Evolutionary conservation across 2,329 filamentous ascomycete species (phyloP), one percentile per base, ranked within the genome.

Genomic region (Fusarium nisikadoi): DNA sequence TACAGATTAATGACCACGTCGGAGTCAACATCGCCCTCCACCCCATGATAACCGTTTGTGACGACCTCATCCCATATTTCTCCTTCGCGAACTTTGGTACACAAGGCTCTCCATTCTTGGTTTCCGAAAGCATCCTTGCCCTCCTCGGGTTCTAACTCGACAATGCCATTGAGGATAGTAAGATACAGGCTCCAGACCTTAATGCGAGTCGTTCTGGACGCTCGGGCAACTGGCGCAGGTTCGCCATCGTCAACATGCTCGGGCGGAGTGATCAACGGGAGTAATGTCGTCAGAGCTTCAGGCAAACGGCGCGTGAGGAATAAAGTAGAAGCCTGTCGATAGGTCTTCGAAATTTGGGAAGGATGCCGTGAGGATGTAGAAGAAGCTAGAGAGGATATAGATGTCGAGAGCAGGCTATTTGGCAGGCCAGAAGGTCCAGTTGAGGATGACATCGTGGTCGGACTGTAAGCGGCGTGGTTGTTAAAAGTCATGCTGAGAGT

Each of bases 131-230:
- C 89, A 56, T 92, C 89, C 84, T 96, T 97, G 54, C 95, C 96
- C 81, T 98, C 95, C 74, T 97, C 94, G 4, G 93, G 87, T 62
- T 94, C 94, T 79, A 98, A 86, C 78, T 98, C 95, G 39, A 97
- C 86, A 71, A 98, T 92, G 42, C 94, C 93, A 83, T 98, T 97
- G 70, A 98, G 86, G 55, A 98, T 92, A 23, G 95, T 97, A 73
- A 98, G 88, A 80, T 98, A 99, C 77, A 99, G 87, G 81, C 94
- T 97, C 96, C 96, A 99, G 71, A 98, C 92, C 83, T 98, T 99
- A 81, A 97, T 92, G 73, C 95, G 88, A 63, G 94, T 96, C 36
- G 91, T 93, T 73, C 92, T 90, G 45, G 93, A 95, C 58, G 94
- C 94, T 71, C 88, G 89, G 59, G 93, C 92, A 58, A 98, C 90